phyloP scores from a whole-genome alignment of 1,284 basidiomycete species.

The Leccinum pachyderme region DNA sequence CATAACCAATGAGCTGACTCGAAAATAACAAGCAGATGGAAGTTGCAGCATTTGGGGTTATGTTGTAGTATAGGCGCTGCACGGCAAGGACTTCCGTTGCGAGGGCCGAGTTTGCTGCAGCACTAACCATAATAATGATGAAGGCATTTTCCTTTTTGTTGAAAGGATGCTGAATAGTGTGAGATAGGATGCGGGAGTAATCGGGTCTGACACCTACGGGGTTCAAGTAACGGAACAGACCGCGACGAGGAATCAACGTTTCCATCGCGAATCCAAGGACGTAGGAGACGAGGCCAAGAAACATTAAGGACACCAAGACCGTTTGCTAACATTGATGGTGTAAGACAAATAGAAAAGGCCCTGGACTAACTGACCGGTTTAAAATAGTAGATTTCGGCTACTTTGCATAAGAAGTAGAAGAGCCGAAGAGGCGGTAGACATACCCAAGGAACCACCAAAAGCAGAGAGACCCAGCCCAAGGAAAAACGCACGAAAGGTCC shows the following conservation, averaged over 20 bases:
- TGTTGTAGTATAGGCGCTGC: slow-evolving; percentile 54
- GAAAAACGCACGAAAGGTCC: slow-evolving; percentile 58
- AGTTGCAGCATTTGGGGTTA: slow-evolving; percentile 49
- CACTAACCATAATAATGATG: slow-evolving; percentile 67
- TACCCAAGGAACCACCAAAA: slow-evolving; percentile 54
- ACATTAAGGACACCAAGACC: slow-evolving; percentile 46
- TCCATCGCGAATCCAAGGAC: slow-evolving; percentile 43
- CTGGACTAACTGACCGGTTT: slow-evolving; percentile 40
- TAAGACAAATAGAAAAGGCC: background rate
- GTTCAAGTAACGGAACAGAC: slow-evolving; percentile 53
- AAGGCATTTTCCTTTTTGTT: slow-evolving; percentile 57
- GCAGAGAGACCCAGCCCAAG: slow-evolving; percentile 60
- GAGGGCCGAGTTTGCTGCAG: slow-evolving; percentile 61
- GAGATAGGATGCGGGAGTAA: slow-evolving; percentile 8
- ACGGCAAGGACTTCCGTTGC: slow-evolving; percentile 68
- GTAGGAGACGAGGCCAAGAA: slow-evolving; percentile 50
- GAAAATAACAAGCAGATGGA: slow-evolving; percentile 59
- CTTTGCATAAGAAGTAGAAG: background rate
- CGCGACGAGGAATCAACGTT: slow-evolving; percentile 45
- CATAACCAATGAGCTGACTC: slow-evolving; percentile 60
- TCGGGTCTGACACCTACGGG: slow-evolving; percentile 38
- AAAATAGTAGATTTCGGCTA: slow-evolving; percentile 61
- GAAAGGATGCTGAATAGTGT: slow-evolving; percentile 36
- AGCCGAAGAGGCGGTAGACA: background rate
- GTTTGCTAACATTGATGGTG: slow-evolving; percentile 37